These are phyloP conservation scores for Colletotrichum nymphaeae DNA, from an alignment of 2,329 filamentous ascomycete genomes.

Conservation along the genomic window DNA sequence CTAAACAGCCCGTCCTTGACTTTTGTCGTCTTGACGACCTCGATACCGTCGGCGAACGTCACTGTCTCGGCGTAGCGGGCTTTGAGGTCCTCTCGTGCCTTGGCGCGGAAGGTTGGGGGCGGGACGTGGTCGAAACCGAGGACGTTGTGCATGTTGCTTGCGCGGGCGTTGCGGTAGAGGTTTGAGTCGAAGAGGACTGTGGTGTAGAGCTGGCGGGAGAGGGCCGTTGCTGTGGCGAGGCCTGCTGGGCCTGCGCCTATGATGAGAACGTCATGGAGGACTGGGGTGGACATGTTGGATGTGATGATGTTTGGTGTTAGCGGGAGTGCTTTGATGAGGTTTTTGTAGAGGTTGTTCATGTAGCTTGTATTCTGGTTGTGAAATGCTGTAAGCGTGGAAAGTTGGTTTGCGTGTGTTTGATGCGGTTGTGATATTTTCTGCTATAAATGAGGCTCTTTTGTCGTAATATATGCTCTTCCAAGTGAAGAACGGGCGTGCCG, in stretches of 20 bases:
- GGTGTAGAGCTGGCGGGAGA: constrained; percentile 61
- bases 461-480: too few species aligned
- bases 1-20: constrained; percentile 46
- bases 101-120: constrained; percentile 49
- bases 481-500: not conserved
- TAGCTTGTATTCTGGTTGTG: not conserved
- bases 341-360: not conserved
- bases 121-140: constrained; percentile 51
- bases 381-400: too few species aligned
- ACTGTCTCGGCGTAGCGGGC: constrained; percentile 45
- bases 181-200: constrained; percentile 62
- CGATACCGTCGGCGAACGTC: constrained; percentile 45
- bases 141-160: constrained; percentile 61
- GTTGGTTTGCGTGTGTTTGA: not conserved
- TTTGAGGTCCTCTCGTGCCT: constrained; percentile 46
- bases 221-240: constrained; percentile 56
- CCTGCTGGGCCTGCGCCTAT: constrained; percentile 65
- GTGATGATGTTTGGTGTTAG: not conserved
- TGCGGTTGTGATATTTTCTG: too few species aligned
- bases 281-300: not conserved
- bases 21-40: constrained; percentile 43
- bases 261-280: constrained; percentile 61
- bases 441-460: too few species aligned
- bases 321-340: not conserved
- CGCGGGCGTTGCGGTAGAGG: constrained; percentile 60